A percentile compares a stretch with the other conserved stretches of the same genome.
Conservation (phyloP, 2,329 filamentous ascomycete species). For the Ustilaginoidea virens region DNA sequence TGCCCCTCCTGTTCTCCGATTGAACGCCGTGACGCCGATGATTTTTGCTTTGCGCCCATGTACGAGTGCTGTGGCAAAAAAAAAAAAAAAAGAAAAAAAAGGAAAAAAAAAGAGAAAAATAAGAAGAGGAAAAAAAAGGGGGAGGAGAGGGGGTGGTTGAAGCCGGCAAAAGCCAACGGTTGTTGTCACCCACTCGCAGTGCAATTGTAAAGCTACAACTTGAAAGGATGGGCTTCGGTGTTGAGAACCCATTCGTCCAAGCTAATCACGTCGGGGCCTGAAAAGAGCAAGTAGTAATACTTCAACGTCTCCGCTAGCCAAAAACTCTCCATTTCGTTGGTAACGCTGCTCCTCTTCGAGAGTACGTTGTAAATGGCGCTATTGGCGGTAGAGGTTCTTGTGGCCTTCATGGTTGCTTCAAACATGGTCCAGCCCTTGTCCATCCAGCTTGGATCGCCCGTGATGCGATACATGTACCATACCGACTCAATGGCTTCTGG, state of each 20-base stretch:
- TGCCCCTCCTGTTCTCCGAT: no score
- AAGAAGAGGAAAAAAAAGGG: no score
- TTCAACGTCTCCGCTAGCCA: slow-evolving; percentile 64
- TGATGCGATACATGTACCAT: slow-evolving; percentile 84
- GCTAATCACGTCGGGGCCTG: slow-evolving; percentile 38
- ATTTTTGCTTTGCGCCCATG: no score
- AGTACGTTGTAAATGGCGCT: slow-evolving; percentile 54
- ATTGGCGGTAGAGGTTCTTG: slow-evolving; percentile 50
- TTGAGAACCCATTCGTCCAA: slow-evolving; percentile 53
- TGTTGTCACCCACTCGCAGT: no score
- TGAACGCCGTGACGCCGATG: no score
- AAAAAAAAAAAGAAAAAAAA: no score
- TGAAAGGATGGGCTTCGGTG: slow-evolving; percentile 46
- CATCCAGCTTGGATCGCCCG: slow-evolving; percentile 57
- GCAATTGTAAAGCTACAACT: no score
- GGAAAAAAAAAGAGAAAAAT: no score
- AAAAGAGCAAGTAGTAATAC: slow-evolving; percentile 58
- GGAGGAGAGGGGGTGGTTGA: no score
- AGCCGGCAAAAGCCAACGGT: no score
- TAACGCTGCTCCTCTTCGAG: slow-evolving; percentile 21
- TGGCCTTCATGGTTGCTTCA: slow-evolving; percentile 49
- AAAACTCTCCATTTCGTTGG: slow-evolving; percentile 71
- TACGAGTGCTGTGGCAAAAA: no score
- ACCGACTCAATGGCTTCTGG: slow-evolving; percentile 81
- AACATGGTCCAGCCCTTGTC: slow-evolving; percentile 86